Base-by-base conservation (phyloP, 176 grass and related monocot species). In the Triticum dicoccoides region DNA sequence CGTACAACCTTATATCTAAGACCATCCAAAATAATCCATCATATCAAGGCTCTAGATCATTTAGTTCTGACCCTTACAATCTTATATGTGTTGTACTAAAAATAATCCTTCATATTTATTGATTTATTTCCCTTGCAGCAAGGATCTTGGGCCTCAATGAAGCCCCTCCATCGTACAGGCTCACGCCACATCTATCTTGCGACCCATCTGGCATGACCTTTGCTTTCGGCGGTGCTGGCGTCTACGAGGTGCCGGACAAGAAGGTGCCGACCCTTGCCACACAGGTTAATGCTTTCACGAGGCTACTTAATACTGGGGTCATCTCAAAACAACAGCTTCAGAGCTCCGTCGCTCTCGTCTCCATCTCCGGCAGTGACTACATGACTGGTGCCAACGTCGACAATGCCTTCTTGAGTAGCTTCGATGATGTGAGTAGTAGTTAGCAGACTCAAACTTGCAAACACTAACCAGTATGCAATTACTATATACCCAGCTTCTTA, bases 121-220 rank as follows among this genome's bases (percentile, higher is more conserved):
- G 4, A 23, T 45, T 39, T 6, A 2, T 17, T 72, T 1, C 15
- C 51, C 11, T 56, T 77, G 24, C 82, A 89, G 87, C 87, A 3
- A 74, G 29, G 25, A 85, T 89, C 7, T 25, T 85, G 45, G 82
- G 88, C 18, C 13, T 1, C 2, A 8, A 0, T 7, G 34, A 24
- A 58, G 83, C 73, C 14, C 83, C 83, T 68, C 73, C 32, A 6
- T 25, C 75, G 6, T 79, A 39, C 65, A 62, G 21, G 25, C 1
- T 9, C 9, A 37, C 20, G 3, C 11, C 11, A 4, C 35, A 3
- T 1, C 11, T 6, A 13, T 51, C 45, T 0, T 5, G 4, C 0
- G 67, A 65, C 14, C 47, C 83, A 13, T 9, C 9, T 5, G 95
- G 92, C 83, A 88, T 94, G 90, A 97, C 92, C 77, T 92, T 92